Conservation (phyloP, 139 green algal species). For the Spirogloea muscicola region DNA sequence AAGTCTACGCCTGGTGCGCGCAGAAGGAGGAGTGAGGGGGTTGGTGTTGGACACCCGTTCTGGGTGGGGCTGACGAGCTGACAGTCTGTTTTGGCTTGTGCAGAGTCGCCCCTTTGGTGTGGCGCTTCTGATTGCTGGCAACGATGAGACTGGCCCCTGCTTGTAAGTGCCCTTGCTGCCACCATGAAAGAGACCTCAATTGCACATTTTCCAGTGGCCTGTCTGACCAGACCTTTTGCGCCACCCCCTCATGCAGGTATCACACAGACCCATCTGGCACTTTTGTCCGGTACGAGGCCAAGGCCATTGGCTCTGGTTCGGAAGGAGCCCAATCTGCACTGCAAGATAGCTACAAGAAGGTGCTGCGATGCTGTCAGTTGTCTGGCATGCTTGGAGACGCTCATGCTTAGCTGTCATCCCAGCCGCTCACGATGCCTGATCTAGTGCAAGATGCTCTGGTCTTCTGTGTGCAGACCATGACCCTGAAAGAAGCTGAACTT, state of each 20-base stretch:
- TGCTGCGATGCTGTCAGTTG: not conserved
- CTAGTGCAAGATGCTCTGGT: not conserved
- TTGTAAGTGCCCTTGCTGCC: constrained; percentile 57
- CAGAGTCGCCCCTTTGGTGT: constrained; percentile 95
- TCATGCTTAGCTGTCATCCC: not conserved
- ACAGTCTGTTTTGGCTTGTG: too few relatives aligned
- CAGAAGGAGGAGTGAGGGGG: too few relatives aligned
- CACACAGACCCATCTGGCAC: constrained; percentile 95
- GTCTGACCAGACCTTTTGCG: not conserved
- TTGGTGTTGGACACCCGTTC: too few relatives aligned
- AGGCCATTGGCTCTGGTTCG: constrained; percentile 89
- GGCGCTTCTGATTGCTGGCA: constrained; percentile 90
- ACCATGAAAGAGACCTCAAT: not conserved
- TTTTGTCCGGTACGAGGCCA: constrained; percentile 84
- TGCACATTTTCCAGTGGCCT: not conserved
- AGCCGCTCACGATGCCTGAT: not conserved
- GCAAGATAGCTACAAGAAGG: constrained; percentile 56
- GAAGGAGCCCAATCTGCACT: constrained; percentile 89
- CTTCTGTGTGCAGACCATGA: constrained; percentile 69
- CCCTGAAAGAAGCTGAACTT: constrained; percentile 88
- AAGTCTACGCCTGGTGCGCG: too few relatives aligned
- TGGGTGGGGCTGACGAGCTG: too few relatives aligned
- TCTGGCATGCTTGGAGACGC: not conserved
- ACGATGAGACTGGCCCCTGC: constrained; percentile 72
- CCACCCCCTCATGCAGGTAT: constrained; percentile 53